Percentiles rank a stretch among this genome's conserved stretches.
These are phyloP conservation scores for Limnomonas spitsbergensis DNA, from an alignment of 139 green algal species.

Conservation along the genomic window DNA sequence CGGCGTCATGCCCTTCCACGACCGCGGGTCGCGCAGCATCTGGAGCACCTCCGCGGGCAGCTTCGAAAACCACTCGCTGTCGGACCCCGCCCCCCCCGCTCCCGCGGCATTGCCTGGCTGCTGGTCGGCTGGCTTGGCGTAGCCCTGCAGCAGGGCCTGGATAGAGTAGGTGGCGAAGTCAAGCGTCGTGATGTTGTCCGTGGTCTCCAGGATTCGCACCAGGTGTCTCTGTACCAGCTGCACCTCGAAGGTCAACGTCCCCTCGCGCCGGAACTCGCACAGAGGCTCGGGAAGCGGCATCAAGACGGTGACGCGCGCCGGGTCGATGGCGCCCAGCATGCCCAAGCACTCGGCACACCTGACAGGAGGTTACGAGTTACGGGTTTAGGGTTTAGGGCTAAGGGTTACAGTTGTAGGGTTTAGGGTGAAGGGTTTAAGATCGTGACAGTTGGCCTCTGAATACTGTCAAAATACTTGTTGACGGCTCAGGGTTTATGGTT, in stretches of 20 bases:
- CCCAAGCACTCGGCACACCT: conserved; percentile 78
- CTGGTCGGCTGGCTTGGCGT: not conserved
- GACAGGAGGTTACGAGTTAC: conserved; percentile 7
- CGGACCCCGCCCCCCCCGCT: not conserved
- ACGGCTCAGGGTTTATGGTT: too few species aligned
- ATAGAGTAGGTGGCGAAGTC: conserved; percentile 75
- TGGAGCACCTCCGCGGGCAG: not conserved
- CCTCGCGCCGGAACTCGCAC: conserved; percentile 5
- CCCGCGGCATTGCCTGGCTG: too few species aligned
- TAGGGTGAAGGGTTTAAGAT: too few species aligned
- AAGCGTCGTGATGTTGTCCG: conserved; percentile 64
- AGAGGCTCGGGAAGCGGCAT: conserved; percentile 16
- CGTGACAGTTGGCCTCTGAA: too few species aligned
- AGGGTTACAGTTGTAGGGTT: too few species aligned
- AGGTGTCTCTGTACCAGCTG: conserved; percentile 54
- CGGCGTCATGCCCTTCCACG: not conserved
- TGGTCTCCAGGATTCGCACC: conserved; percentile 75
- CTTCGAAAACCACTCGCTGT: not conserved
- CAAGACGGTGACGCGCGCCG: conserved; percentile 44
- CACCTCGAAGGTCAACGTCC: not conserved
- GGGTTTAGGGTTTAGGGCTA: too few species aligned
- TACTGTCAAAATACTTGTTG: too few species aligned
- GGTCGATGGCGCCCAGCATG: conserved; percentile 78
- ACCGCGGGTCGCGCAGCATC: too few species aligned
- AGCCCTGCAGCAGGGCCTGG: conserved; percentile 45